Percentiles rank a stretch among this genome's conserved stretches.
Evolutionary conservation across 768 basidiomycete genomes (phyloP).

Genomic region (Leccinum variicolor): DNA sequence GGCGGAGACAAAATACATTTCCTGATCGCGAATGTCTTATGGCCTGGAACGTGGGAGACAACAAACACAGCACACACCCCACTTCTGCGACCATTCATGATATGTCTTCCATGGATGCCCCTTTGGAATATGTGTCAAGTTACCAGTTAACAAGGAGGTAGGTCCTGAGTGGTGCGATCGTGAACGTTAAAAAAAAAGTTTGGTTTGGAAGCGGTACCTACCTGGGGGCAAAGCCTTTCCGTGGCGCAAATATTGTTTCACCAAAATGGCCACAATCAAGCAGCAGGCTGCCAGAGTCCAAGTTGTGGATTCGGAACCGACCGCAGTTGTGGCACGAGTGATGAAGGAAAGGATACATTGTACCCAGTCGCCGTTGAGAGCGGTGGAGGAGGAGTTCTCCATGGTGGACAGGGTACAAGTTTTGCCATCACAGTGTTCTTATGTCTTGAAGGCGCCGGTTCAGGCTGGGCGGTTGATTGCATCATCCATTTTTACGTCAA

Average conservation of each 20-base stretch:
- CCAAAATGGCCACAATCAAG: neutral
- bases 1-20: constrained; percentile 41
- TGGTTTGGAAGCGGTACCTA: neutral
- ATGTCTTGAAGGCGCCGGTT: neutral
- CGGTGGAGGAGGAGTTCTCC: neutral
- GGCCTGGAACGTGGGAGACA: neutral
- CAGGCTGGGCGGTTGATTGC: neutral
- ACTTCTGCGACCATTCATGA: constrained; percentile 1
- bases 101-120: constrained; percentile 6
- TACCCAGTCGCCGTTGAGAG: neutral
- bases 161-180: neutral
- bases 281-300: neutral
- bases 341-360: neutral
- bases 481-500: neutral
- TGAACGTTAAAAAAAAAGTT: neutral
- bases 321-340: neutral
- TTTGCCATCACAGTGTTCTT: neutral
- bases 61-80: constrained; percentile 20
- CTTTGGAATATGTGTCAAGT: neutral
- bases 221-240: neutral
- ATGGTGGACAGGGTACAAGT: neutral
- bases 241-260: neutral
- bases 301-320: neutral
- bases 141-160: neutral
- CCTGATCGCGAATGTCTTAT: constrained; percentile 9